Percentiles rank a stretch among this genome's conserved stretches.
Evolutionary conservation across 176 grass and related monocot genomes (phyloP).

Genomic region (Pontederia crassipes): DNA sequence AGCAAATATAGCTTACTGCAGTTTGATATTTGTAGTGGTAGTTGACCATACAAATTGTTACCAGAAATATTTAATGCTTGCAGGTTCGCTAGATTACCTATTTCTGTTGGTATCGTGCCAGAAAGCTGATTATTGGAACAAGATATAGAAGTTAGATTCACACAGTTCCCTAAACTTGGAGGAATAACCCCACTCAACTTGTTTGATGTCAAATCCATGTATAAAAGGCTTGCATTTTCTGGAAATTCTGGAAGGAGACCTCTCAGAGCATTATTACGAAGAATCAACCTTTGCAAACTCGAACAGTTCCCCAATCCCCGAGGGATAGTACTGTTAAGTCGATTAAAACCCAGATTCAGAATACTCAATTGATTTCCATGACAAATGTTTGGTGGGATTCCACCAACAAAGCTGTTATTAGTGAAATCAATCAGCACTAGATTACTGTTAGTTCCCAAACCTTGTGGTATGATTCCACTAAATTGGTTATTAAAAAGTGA

Average conservation of each 20-base stretch:
- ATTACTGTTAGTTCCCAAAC: conserved; percentile 10
- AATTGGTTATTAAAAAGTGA: conserved; percentile 1
- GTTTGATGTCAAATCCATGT: conserved; percentile 52
- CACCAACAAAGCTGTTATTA: conserved; percentile 47
- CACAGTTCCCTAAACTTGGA: conserved; percentile 39
- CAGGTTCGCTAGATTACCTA: conserved; percentile 38
- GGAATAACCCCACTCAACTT: conserved; percentile 39
- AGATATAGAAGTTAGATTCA: conserved; percentile 36
- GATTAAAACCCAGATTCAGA: conserved; percentile 47
- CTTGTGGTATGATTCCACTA: conserved; percentile 6
- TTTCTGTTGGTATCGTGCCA: conserved; percentile 36
- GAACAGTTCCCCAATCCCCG: conserved; percentile 34
- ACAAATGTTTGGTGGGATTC: conserved; percentile 61
- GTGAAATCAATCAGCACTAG: conserved; percentile 30
- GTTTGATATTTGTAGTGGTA: conserved; percentile 43
- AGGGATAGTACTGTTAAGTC: conserved; percentile 63
- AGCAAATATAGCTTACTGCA: conserved; percentile 41
- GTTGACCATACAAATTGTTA: conserved; percentile 43
- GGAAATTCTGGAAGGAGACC: conserved; percentile 44
- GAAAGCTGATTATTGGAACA: conserved; percentile 48
- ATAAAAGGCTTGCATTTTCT: conserved; percentile 15
- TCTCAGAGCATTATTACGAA: conserved; percentile 35
- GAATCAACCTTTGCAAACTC: conserved; percentile 34
- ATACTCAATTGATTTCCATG: conserved; percentile 40
- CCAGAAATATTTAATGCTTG: conserved; percentile 36